Evolutionary conservation across 2,329 filamentous ascomycete species (phyloP).

Genomic region (Trichophyton rubrum): DNA sequence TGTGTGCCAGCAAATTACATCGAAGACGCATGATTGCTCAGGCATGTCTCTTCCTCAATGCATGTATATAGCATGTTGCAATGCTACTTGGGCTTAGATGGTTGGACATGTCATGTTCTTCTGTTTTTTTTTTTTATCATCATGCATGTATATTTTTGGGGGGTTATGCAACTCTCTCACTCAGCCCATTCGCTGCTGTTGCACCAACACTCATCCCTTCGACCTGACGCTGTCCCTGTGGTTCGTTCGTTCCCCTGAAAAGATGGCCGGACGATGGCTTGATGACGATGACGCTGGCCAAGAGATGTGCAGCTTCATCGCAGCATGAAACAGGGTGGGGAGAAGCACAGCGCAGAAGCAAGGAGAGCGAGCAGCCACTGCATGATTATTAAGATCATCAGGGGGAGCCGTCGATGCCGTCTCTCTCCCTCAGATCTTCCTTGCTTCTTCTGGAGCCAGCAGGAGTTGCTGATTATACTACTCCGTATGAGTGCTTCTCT

Average conservation of each 20-base stretch:
- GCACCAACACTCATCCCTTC: neutral
- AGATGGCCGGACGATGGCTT: neutral
- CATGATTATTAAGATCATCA: neutral
- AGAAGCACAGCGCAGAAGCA: neutral
- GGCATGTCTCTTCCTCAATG: neutral
- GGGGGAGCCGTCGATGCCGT: neutral
- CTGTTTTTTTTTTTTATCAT: neutral
- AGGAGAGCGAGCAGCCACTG: neutral
- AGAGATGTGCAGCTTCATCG: neutral
- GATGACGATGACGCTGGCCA: neutral
- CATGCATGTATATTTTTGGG: no score
- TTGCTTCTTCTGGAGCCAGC: neutral
- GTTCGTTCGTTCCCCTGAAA: neutral
- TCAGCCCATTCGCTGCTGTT: neutral
- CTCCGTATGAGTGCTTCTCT: no score
- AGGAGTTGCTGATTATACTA: no score
- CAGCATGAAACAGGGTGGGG: neutral
- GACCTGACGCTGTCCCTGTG: neutral
- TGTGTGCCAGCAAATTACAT: conserved; percentile 94
- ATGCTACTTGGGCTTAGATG: neutral
- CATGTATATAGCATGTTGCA: neutral
- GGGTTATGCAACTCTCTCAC: no score
- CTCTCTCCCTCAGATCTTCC: neutral
- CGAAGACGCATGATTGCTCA: conserved; percentile 38
- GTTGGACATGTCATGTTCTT: neutral